Evolutionary conservation across 1,139 yeast species (phyloP).

Genomic region (Casaregolazyma lundiana): DNA sequence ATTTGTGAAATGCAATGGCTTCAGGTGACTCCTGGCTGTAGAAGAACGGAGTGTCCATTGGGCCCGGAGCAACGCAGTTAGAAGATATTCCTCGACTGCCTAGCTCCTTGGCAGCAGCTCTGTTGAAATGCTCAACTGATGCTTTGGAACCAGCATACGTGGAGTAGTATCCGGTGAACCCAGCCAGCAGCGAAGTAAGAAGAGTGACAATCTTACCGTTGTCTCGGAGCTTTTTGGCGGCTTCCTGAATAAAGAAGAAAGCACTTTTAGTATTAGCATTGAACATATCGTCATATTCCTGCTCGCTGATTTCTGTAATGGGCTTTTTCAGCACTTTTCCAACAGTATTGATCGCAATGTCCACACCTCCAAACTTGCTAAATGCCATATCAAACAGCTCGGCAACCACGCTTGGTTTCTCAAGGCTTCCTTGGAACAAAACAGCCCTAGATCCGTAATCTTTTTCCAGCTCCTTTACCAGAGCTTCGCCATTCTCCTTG

Average conservation of each 20-base stretch:
- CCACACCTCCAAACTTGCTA: slow-evolving; percentile 44
- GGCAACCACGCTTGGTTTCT: slow-evolving; percentile 40
- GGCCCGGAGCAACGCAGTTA: slow-evolving; percentile 23
- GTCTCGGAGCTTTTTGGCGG: slow-evolving; percentile 47
- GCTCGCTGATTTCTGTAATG: slow-evolving; percentile 44
- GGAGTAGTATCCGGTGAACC: slow-evolving; percentile 55
- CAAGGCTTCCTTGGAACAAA: slow-evolving; percentile 44
- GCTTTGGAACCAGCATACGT: slow-evolving; percentile 26
- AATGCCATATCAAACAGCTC: slow-evolving; percentile 46
- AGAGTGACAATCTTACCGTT: slow-evolving; percentile 53
- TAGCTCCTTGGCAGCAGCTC: slow-evolving; percentile 23
- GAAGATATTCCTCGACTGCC: slow-evolving; percentile 21
- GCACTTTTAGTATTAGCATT: slow-evolving; percentile 54
- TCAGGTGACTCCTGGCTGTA: slow-evolving; percentile 55
- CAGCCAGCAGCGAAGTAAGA: slow-evolving; percentile 63
- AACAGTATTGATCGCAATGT: slow-evolving; percentile 61
- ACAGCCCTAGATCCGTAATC: slow-evolving; percentile 41
- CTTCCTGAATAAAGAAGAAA: slow-evolving; percentile 57
- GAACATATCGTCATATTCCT: slow-evolving; percentile 54
- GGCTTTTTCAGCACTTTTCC: slow-evolving; percentile 65
- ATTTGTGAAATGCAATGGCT: slow-evolving; percentile 51
- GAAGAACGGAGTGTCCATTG: slow-evolving; percentile 23
- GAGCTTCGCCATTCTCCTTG: slow-evolving; percentile 36
- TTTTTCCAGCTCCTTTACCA: slow-evolving; percentile 39
- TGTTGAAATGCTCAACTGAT: slow-evolving; percentile 22